A percentile compares a stretch with the other conserved stretches of the same genome.
These are phyloP conservation scores for Phytophthora citrophthora DNA, from an alignment of 352 stramenopile genomes.

Conservation along the genomic window DNA sequence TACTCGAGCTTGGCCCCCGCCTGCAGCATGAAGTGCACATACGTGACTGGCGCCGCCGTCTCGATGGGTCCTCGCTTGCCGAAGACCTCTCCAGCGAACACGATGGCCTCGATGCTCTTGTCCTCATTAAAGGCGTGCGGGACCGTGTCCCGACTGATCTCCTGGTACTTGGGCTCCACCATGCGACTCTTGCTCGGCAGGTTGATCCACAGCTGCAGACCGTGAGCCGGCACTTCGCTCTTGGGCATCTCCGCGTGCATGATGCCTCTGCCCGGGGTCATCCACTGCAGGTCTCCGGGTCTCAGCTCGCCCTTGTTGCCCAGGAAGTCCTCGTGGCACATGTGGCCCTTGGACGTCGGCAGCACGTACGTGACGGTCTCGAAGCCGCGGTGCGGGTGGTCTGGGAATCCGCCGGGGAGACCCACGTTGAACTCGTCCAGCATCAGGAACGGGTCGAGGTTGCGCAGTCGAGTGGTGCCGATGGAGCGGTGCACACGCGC, in stretches of 20 bases:
- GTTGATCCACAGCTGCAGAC: constrained; percentile 65
- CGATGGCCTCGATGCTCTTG: constrained; percentile 53
- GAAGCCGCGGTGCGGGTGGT: constrained; percentile 92
- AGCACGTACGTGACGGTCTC: constrained; percentile 92
- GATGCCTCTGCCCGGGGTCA: constrained; percentile 56
- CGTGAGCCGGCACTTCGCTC: constrained; percentile 36
- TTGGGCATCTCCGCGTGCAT: constrained; percentile 65
- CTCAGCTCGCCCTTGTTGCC: constrained; percentile 57
- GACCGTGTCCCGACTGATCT: constrained; percentile 54
- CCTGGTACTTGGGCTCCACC: constrained; percentile 60
- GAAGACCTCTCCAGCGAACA: constrained; percentile 61
- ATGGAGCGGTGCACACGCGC: constrained; percentile 48
- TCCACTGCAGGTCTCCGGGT: constrained; percentile 62
- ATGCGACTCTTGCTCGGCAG: constrained; percentile 52
- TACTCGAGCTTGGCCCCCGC: constrained; percentile 46
- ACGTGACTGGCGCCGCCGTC: constrained; percentile 56
- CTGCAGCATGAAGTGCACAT: constrained; percentile 59
- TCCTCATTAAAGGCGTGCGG: constrained; percentile 50
- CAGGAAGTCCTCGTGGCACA: constrained; percentile 88
- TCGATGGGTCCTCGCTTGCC: constrained; percentile 46
- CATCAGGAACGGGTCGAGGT: constrained; percentile 65
- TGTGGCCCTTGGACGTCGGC: constrained; percentile 68
- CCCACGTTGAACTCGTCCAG: constrained; percentile 63
- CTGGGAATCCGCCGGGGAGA: constrained; percentile 81
- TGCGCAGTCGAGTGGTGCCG: constrained; percentile 38